phyloP scores from a whole-genome alignment of 192 early-diverging fungal genomes.

The Coemansia sp. region DNA sequence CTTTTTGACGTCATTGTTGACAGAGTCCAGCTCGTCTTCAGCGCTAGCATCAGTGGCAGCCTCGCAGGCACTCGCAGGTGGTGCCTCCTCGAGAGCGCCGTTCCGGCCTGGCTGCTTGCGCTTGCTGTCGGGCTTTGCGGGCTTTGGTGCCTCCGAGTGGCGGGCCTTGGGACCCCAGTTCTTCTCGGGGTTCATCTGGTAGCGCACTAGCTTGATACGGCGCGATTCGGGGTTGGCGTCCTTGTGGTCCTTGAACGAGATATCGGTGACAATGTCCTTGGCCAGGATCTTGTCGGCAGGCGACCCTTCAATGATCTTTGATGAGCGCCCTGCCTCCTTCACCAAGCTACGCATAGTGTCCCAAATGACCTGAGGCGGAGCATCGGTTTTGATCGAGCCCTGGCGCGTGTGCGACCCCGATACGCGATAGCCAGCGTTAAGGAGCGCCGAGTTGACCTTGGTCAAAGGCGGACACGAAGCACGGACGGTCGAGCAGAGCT shows the following conservation, averaged over 20 bases:
- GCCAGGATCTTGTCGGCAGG: conserved; percentile 65
- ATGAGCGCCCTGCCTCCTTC: conserved; percentile 58
- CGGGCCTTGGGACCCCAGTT: conserved; percentile 97
- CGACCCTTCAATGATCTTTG: conserved; percentile 63
- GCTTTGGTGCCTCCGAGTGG: conserved; percentile 31
- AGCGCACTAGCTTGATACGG: conserved; percentile 81
- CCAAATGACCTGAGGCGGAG: conserved; percentile 82
- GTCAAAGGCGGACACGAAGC: conserved; percentile 67
- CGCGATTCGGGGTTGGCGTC: conserved; percentile 71
- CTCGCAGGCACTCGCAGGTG: not conserved
- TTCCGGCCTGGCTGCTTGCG: conserved; percentile 22
- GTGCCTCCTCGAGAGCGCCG: not conserved
- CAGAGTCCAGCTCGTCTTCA: conserved; percentile 6
- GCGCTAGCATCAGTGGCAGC: conserved; percentile 2
- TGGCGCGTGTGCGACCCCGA: conserved; percentile 79
- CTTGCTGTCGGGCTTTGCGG: conserved; percentile 8
- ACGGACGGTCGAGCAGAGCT: conserved; percentile 68
- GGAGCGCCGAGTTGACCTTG: conserved; percentile 77
- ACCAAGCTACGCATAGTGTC: conserved; percentile 82
- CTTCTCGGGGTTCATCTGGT: conserved; percentile 91
- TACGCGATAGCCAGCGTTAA: conserved; percentile 86
- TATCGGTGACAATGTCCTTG: conserved; percentile 43
- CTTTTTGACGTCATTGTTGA: conserved; percentile 21
- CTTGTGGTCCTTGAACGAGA: conserved; percentile 71
- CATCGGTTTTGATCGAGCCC: conserved; percentile 88